These are phyloP conservation scores for Paraconiothyrium sp. DNA, from an alignment of 2,329 filamentous ascomycete species.

Conservation along the genomic window DNA sequence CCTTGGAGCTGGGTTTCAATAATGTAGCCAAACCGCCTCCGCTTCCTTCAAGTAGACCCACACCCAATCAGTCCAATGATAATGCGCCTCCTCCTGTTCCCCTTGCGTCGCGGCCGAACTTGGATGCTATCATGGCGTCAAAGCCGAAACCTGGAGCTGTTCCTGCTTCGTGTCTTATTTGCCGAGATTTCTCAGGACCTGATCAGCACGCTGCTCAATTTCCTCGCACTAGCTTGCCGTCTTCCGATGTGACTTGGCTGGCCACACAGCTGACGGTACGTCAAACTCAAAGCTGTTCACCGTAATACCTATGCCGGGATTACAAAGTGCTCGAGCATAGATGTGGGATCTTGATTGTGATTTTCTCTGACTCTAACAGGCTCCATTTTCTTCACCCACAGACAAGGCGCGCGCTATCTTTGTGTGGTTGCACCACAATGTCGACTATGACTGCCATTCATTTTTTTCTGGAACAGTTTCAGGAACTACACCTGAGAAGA, in stretches of 20 bases:
- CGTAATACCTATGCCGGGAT: background rate
- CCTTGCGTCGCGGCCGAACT: slow-evolving; percentile 64
- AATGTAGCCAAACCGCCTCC: slow-evolving; percentile 46
- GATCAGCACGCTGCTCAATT: slow-evolving; percentile 82
- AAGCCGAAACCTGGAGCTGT: slow-evolving; percentile 43
- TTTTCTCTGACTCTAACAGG: slow-evolving; percentile 23
- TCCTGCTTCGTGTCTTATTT: slow-evolving; percentile 71
- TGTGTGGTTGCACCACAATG: slow-evolving; percentile 94
- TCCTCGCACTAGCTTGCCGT: slow-evolving; percentile 76
- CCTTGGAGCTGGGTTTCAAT: slow-evolving; percentile 59
- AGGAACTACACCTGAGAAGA: slow-evolving; percentile 74
- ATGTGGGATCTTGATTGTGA: background rate
- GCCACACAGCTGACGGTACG: slow-evolving; percentile 74
- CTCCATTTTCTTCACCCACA: slow-evolving; percentile 80
- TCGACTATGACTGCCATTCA: slow-evolving; percentile 80
- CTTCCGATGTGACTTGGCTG: slow-evolving; percentile 74
- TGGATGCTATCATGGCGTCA: slow-evolving; percentile 63
- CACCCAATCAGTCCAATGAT: slow-evolving; percentile 18
- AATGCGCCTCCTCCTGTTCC: slow-evolving; percentile 62
- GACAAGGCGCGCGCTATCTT: slow-evolving; percentile 95
- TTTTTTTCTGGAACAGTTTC: slow-evolving; percentile 80
- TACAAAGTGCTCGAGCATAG: background rate
- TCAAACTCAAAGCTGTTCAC: background rate
- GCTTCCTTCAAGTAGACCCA: slow-evolving; percentile 38
- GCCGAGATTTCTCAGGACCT: slow-evolving; percentile 85